Evolutionary conservation across 208 protist genomes (phyloP), one percentile per base, ranked within the genome.

Genomic region (Leishmania guyanensis): DNA sequence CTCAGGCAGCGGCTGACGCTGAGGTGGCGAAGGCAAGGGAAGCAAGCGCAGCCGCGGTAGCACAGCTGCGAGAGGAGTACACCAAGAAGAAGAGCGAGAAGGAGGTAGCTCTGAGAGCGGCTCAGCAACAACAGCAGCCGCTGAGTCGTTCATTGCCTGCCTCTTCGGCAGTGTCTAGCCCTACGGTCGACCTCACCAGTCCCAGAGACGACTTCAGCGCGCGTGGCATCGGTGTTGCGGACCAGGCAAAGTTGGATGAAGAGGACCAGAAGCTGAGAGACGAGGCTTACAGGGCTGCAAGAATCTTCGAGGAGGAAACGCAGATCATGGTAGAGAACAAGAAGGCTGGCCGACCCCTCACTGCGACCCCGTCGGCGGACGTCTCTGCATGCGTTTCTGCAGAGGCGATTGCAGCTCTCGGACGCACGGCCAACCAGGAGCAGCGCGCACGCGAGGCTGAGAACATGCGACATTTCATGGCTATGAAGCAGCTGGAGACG

Each of bases 401-500:
- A n/a, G 82, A 85, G 48, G 82, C 82, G 3, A 76, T 85, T 10
- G 78, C 77, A 0, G 68, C 82, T 3, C 73, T 85, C 17, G 53
- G 62, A 33, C 82, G 82, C 73, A 79, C 82, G 53, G 83, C 84
- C 4, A 64, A 77, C 33, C 84, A 88, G 58, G 83, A 84, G 76
- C 84, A 86, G 68, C 84, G 84, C 50, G 69, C 77, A 22, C 75
- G 78, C 73, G 87, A 90, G 26, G 82, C 78, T 3, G 87, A 88
- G 69, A 86, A 81, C 70, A 84, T 75, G 50, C 81, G 81, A 9
- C 84, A 87, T 82, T 82, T 84, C 20, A 64, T 88, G 46, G 64
- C 86, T 1, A 72, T 86, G 16, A 89, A 89, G 76, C 81, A 92
- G 82, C 66, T 95, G 6, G 88, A 95, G 73, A 74, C 86, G 29